Evolutionary conservation across 192 early-diverging fungal species (phyloP), one percentile per base, ranked within the genome.

Genomic region (Diversispora epigaea): DNA sequence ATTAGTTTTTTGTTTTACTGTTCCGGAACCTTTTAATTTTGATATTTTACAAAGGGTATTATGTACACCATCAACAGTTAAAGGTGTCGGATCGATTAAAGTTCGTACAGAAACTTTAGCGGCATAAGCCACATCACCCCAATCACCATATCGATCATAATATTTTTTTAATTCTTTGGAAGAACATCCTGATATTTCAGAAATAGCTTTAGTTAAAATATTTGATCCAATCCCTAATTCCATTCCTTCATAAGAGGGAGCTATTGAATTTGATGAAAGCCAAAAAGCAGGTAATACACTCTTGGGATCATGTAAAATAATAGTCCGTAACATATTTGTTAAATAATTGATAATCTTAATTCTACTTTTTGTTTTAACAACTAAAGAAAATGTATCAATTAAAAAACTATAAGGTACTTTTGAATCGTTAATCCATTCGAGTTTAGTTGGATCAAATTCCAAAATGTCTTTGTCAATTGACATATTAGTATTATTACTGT

Each of bases 1-100:
- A 66, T 80, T 79, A 10, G 82, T 78, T 44, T 83, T 83, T 55
- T 78, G 78, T 39, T 85, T 76, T 40, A 79, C 55, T 17, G 68
- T 62, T 12, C 78, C 76, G 32, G 44, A 17, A 11, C 79, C 78
- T 52, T 74, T 78, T 19, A 79, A 68, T 50, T 40, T 62, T 15
- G 79, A 72, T 6, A 80, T 74, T 6, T 63, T 62, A 6, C 14
- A 39, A 4, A 80, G 64, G 21, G 69, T 67, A 4, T 60, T 61
- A 43, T 63, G 78, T 19, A 80, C 76, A 19, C n/a, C 43, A n/a
- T 40, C 41, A 25, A 80, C 49, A 19, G 77, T 75, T 5, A 80
- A 68, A 6, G 79, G 71, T 61, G 60, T 73, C 6, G 73, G 79
- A 40, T 66, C 54, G 3, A 79, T 39, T 49, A 81, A 50, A 21